Conservation (phyloP, 2,329 filamentous ascomycete genomes). For the Dothidotthia symphoricarpi region DNA sequence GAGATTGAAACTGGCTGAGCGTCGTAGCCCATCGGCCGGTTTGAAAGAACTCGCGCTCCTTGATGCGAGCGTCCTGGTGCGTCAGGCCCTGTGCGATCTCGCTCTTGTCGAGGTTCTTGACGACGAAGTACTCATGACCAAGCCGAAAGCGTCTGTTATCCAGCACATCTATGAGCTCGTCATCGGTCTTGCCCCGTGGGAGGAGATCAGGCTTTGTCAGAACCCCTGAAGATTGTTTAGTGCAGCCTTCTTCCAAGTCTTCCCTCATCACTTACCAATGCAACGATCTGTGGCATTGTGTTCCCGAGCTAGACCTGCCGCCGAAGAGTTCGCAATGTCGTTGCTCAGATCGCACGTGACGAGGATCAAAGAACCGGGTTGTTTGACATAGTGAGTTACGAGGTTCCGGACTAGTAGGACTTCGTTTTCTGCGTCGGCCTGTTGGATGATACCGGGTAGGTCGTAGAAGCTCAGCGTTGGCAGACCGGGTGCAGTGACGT, state of each 20-base stretch:
- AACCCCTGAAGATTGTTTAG: constrained; percentile 57
- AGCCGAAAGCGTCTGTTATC: constrained; percentile 60
- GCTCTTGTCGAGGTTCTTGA: constrained; percentile 59
- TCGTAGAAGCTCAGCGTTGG: constrained; percentile 81
- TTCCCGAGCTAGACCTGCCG: constrained; percentile 55
- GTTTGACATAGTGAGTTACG: constrained; percentile 66
- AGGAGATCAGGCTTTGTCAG: constrained; percentile 82
- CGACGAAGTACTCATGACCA: constrained; percentile 77
- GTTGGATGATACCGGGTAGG: constrained; percentile 77
- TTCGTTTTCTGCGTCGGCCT: constrained; percentile 52
- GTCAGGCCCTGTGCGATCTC: constrained; percentile 48
- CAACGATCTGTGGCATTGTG: constrained; percentile 45
- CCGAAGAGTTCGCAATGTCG: constrained; percentile 73
- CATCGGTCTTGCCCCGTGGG: constrained; percentile 50
- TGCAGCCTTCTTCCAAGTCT: not conserved
- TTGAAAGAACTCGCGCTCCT: constrained; percentile 55
- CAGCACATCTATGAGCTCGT: constrained; percentile 63
- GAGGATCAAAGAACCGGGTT: constrained; percentile 70
- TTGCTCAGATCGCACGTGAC: constrained; percentile 75
- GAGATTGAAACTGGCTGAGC: constrained; percentile 41
- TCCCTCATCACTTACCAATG: constrained; percentile 37
- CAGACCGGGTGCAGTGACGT: constrained; percentile 69
- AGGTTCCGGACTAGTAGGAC: constrained; percentile 69
- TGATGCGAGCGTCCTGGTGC: constrained; percentile 48
- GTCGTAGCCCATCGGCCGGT: constrained; percentile 47